phyloP scores from a whole-genome alignment of 208 protist genomes.

The Trypanosoma vivax region DNA sequence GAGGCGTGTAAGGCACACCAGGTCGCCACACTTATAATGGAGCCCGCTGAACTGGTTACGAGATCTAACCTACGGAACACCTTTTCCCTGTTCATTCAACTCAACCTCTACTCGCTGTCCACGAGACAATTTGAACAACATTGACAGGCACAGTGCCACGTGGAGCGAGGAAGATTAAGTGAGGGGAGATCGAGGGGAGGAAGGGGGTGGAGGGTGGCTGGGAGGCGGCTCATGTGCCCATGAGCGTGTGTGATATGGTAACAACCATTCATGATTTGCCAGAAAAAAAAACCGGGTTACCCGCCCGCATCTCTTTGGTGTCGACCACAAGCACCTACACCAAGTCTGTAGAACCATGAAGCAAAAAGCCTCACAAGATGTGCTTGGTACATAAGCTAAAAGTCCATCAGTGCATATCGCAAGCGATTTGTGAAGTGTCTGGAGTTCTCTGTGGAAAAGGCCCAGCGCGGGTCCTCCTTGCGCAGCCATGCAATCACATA shows the following conservation, averaged over 20 bases:
- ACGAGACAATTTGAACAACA: conserved; percentile 5
- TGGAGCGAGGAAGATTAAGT: neutral
- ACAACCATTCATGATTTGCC: too few relatives aligned
- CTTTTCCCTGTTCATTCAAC: conserved; percentile 55
- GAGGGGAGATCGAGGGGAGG: neutral
- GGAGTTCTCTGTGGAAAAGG: conserved; percentile 87
- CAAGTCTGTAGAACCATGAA: too few relatives aligned
- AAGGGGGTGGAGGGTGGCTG: too few relatives aligned
- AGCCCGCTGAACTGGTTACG: conserved; percentile 57
- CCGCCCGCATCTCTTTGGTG: too few relatives aligned
- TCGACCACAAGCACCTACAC: too few relatives aligned
- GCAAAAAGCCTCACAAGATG: neutral
- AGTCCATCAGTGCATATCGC: conserved; percentile 83
- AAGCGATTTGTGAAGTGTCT: conserved; percentile 77
- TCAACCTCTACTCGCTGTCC: neutral
- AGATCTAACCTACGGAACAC: conserved; percentile 63
- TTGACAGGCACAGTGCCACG: neutral
- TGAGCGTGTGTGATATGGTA: too few relatives aligned
- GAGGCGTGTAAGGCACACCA: conserved; percentile 83
- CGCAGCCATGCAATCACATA: conserved; percentile 91
- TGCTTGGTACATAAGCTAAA: conserved; percentile 22
- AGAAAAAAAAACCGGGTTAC: too few relatives aligned
- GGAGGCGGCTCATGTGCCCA: too few relatives aligned
- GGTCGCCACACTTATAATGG: conserved; percentile 74
- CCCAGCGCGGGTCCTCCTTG: conserved; percentile 89